Percentiles rank a stretch among this genome's conserved stretches.
Evolutionary conservation across 306 rosid genomes (phyloP).

Genomic region (Myrica gale): DNA sequence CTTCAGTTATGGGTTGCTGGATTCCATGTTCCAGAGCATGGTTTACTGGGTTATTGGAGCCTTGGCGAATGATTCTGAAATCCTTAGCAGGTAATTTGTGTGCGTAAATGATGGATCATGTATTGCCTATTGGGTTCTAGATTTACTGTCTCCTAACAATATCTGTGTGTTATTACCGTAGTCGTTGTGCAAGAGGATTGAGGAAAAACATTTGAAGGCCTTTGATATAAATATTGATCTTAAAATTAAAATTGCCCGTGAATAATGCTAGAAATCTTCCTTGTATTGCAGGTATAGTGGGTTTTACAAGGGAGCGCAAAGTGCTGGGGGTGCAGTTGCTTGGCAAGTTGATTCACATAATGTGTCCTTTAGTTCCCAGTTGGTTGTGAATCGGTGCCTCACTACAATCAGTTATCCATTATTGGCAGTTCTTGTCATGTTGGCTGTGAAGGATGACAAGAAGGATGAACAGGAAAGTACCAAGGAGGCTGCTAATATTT

Average conservation of each 20-base stretch:
- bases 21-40: conserved; percentile 87
- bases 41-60: conserved; percentile 92
- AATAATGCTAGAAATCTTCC: neutral
- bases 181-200: neutral
- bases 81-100: conserved; percentile 73
- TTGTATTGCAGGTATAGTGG: conserved; percentile 63
- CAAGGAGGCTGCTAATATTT: conserved; percentile 34
- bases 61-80: conserved; percentile 77
- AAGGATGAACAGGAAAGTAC: conserved; percentile 28
- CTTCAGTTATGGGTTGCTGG: conserved; percentile 77
- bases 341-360: conserved; percentile 75
- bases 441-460: conserved; percentile 67
- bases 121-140: neutral
- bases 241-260: no score
- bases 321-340: conserved; percentile 97
- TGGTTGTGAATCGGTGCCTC: conserved; percentile 66
- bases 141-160: no score
- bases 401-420: conserved; percentile 69
- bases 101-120: neutral
- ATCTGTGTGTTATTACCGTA: no score
- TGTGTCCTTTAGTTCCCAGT: conserved; percentile 53
- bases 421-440: conserved; percentile 47
- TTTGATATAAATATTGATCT: neutral
- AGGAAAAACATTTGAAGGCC: neutral
- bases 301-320: conserved; percentile 85